These are phyloP conservation scores for Macrocybe sp. DNA, from an alignment of 1,284 basidiomycete species.

Conservation along the genomic window DNA sequence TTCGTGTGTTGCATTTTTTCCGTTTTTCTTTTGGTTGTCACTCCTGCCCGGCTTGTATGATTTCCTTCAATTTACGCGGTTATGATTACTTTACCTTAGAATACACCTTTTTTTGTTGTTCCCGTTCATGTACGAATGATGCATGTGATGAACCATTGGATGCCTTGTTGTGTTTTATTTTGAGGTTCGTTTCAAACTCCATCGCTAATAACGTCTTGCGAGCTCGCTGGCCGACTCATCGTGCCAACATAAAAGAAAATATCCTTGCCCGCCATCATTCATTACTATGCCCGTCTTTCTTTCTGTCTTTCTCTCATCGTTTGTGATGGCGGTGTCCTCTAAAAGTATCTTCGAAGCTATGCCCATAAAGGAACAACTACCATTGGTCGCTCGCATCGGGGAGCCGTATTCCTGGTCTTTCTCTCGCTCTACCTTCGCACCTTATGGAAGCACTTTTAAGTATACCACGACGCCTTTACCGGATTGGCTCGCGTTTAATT, in stretches of 20 bases:
- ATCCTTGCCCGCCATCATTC: slow-evolving; percentile 37
- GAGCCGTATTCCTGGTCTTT: slow-evolving; percentile 62
- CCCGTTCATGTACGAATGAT: slow-evolving; percentile 4
- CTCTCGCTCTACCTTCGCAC: slow-evolving; percentile 53
- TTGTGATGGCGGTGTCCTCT: slow-evolving; percentile 19
- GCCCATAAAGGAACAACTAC: slow-evolving; percentile 56
- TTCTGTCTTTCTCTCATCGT: slow-evolving; percentile 41
- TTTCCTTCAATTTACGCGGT: not conserved
- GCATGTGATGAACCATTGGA: not conserved
- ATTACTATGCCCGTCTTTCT: slow-evolving; percentile 64
- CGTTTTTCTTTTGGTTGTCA: slow-evolving; percentile 7
- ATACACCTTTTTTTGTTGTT: slow-evolving; percentile 8
- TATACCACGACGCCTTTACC: slow-evolving; percentile 52
- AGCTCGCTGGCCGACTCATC: slow-evolving; percentile 60
- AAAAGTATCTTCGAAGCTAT: slow-evolving; percentile 28
- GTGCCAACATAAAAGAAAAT: slow-evolving; percentile 31
- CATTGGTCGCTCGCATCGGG: slow-evolving; percentile 55
- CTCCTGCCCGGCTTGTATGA: slow-evolving; percentile 17
- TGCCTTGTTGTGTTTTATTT: not conserved
- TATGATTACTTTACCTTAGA: not conserved
- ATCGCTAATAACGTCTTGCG: slow-evolving; percentile 13
- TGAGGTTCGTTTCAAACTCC: slow-evolving; percentile 6
- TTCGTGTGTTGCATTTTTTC: slow-evolving; percentile 14
- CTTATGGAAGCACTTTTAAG: slow-evolving; percentile 34
- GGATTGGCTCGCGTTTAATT: slow-evolving; percentile 63